These are phyloP conservation scores for Verticillium albo-atrum DNA, from an alignment of 2,329 filamentous ascomycete species.

Conservation along the genomic window DNA sequence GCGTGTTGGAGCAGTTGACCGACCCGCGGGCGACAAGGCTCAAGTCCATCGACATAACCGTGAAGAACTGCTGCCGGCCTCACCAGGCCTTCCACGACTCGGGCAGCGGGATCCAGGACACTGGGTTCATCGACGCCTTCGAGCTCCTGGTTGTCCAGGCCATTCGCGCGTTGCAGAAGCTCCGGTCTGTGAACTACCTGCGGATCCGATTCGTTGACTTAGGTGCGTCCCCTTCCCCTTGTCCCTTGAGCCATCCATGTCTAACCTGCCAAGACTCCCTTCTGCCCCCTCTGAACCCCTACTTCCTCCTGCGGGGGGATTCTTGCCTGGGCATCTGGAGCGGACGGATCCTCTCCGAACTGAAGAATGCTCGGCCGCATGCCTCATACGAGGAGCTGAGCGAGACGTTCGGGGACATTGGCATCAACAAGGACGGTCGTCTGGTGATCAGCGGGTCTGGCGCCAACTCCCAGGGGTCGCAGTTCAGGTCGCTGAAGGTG, in stretches of 20 bases:
- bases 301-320: conserved; percentile 59
- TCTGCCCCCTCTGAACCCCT: conserved; percentile 67
- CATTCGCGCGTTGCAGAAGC: conserved; percentile 53
- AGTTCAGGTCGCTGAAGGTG: conserved; percentile 52
- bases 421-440: conserved; percentile 54
- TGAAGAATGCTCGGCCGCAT: conserved; percentile 54
- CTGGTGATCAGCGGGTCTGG: conserved; percentile 45
- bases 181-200: conserved; percentile 58
- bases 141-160: conserved; percentile 63
- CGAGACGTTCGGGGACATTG: conserved; percentile 59
- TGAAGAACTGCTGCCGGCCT: conserved; percentile 69
- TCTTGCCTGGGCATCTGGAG: conserved; percentile 70
- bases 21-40: conserved; percentile 47
- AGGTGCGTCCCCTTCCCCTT: conserved; percentile 33
- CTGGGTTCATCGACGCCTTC: conserved; percentile 68
- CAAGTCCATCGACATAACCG: conserved; percentile 64
- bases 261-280: conserved; percentile 53
- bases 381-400: conserved; percentile 57
- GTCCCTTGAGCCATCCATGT: conserved; percentile 8
- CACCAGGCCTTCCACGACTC: conserved; percentile 53
- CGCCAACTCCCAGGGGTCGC: conserved; percentile 43
- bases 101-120: conserved; percentile 66
- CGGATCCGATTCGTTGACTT: conserved; percentile 73
- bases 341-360: conserved; percentile 57
- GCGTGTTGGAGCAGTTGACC: conserved; percentile 45